Evolutionary conservation across 805 yeast species (phyloP).

Genomic region (Saccharomycopsis malanga): DNA sequence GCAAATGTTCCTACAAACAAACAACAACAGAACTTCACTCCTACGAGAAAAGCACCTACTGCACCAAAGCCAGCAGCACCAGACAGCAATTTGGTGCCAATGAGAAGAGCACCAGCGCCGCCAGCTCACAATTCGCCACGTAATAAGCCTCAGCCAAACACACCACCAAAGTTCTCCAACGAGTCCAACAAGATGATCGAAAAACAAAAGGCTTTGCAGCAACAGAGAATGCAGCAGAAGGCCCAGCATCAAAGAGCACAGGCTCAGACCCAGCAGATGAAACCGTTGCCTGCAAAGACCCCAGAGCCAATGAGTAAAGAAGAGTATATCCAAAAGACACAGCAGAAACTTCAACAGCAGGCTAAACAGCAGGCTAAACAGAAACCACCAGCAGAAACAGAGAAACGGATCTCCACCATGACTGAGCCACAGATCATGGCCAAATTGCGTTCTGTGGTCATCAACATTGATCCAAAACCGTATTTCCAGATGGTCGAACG

Average conservation of each 20-base stretch:
- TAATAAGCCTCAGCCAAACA: slow-evolving; percentile 10
- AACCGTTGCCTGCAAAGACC: slow-evolving; percentile 1
- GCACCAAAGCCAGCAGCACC: slow-evolving; percentile 43
- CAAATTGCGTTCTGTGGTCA: slow-evolving; percentile 74
- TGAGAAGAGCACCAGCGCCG: too few species aligned
- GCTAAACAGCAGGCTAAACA: slow-evolving; percentile 12
- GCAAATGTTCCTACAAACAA: background rate
- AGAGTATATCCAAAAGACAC: slow-evolving; percentile 26
- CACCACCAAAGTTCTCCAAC: slow-evolving; percentile 7
- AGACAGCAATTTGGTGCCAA: too few species aligned
- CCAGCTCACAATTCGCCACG: too few species aligned
- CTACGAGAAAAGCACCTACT: slow-evolving; percentile 49
- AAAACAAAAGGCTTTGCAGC: slow-evolving; percentile 19
- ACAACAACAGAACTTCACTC: slow-evolving; percentile 27
- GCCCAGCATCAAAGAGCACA: slow-evolving; percentile 23
- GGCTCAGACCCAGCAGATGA: slow-evolving; percentile 24
- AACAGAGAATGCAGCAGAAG: slow-evolving; percentile 15
- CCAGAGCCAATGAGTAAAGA: slow-evolving; percentile 21
- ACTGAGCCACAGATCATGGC: slow-evolving; percentile 85
- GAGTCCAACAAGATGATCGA: slow-evolving; percentile 15
- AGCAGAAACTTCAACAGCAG: slow-evolving; percentile 25
- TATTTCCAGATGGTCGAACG: slow-evolving; percentile 68
- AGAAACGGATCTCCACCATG: slow-evolving; percentile 52
- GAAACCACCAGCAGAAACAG: slow-evolving; percentile 24
- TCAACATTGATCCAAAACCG: slow-evolving; percentile 79